Evolutionary conservation across 2,329 filamentous ascomycete species (phyloP).

Genomic region (Tolypocladium sp.): DNA sequence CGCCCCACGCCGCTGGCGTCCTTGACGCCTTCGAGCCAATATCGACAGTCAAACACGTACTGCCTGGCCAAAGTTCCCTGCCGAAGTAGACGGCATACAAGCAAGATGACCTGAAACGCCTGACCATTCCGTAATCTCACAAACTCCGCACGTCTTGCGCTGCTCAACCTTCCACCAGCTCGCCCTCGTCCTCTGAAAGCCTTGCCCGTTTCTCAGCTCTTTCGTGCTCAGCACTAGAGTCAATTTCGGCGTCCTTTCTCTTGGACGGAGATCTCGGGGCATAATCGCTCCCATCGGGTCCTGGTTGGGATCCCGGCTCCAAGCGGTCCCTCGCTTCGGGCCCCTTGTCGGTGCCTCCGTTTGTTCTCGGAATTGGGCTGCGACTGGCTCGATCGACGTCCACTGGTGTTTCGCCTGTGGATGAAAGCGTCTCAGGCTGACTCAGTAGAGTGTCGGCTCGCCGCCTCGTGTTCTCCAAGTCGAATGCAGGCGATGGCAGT

Average conservation of each 20-base stretch:
- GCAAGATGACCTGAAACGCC: not conserved
- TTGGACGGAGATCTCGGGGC: conserved; percentile 29
- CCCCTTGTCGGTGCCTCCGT: conserved; percentile 25
- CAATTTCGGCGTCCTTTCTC: conserved; percentile 29
- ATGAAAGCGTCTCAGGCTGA: conserved; percentile 35
- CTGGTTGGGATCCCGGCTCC: conserved; percentile 19
- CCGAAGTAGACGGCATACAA: not conserved
- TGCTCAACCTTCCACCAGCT: conserved; percentile 28
- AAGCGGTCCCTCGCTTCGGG: conserved; percentile 8
- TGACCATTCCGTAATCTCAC: not conserved
- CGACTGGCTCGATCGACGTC: conserved; percentile 38
- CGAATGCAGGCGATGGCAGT: conserved; percentile 44
- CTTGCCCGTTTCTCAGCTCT: conserved; percentile 33
- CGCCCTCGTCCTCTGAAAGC: conserved; percentile 39
- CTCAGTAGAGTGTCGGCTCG: conserved; percentile 33
- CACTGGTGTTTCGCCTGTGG: conserved; percentile 38
- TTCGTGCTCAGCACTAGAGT: conserved; percentile 20
- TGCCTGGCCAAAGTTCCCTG: not conserved
- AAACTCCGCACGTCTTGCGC: not conserved
- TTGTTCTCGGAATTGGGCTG: conserved; percentile 32
- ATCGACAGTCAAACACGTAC: not conserved
- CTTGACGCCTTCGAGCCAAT: not conserved
- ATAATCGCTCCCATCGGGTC: conserved; percentile 19
- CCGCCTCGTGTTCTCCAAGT: conserved; percentile 45
- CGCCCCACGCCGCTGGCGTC: not conserved